These are phyloP conservation scores for Leucosporidium yakuticum DNA, from an alignment of 768 basidiomycete genomes.

Conservation along the genomic window DNA sequence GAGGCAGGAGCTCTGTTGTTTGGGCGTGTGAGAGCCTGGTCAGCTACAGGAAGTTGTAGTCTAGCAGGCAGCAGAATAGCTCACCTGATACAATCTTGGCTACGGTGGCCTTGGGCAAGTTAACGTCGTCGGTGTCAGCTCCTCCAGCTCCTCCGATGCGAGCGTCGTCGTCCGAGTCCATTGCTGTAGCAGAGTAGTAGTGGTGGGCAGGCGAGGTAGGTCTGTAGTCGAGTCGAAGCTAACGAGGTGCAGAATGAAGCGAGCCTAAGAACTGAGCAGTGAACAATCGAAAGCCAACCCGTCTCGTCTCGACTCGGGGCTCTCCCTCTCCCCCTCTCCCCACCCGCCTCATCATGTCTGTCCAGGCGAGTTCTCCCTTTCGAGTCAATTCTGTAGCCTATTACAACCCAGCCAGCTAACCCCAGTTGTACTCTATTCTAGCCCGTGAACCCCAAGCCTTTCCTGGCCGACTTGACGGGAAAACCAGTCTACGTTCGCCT, in stretches of 20 bases:
- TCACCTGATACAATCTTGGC: too few species aligned
- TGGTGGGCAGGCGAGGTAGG: not conserved
- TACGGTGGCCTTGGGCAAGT: too few species aligned
- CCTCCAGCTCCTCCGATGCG: constrained; percentile 9
- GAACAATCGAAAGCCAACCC: not conserved
- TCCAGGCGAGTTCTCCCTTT: constrained; percentile 23
- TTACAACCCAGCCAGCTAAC: constrained; percentile 27
- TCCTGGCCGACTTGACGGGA: constrained; percentile 95
- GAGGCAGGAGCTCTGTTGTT: constrained; percentile 72
- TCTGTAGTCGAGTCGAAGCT: not conserved
- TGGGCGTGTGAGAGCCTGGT: not conserved
- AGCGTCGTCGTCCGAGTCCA: constrained; percentile 27
- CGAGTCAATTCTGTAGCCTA: constrained; percentile 12
- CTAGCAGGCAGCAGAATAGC: too few species aligned
- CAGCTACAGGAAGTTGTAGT: too few species aligned
- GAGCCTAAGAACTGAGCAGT: too few species aligned
- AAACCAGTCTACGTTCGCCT: constrained; percentile 90
- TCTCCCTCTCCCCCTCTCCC: not conserved
- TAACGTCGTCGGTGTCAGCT: not conserved
- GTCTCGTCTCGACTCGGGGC: not conserved
- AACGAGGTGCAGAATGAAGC: too few species aligned
- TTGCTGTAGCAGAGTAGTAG: not conserved
- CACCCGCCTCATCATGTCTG: constrained; percentile 5
- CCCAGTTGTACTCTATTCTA: constrained; percentile 45
- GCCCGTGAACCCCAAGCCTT: constrained; percentile 98